Conservation (phyloP, 768 basidiomycete genomes). For the Bullera alba region DNA sequence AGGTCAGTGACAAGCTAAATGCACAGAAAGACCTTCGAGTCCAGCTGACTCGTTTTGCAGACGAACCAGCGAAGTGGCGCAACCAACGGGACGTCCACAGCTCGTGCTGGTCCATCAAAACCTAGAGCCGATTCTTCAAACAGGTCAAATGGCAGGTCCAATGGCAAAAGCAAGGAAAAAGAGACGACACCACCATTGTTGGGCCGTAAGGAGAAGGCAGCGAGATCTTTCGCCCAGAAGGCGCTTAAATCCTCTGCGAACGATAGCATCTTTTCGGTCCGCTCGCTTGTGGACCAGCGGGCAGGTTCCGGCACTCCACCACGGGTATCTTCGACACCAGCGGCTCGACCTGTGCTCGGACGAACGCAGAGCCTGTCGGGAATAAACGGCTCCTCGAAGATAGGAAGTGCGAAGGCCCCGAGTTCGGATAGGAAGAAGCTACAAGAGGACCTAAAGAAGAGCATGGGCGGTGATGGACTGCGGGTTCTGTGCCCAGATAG, state of each 20-base stretch:
- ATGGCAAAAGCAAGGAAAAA: conserved; percentile 1
- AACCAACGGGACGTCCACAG: not conserved
- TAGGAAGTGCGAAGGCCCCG: not conserved
- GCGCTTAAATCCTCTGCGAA: conserved; percentile 11
- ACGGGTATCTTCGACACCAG: not conserved
- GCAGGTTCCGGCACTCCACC: not conserved
- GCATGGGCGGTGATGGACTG: conserved; percentile 6
- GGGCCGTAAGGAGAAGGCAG: conserved; percentile 30
- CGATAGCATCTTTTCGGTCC: conserved; percentile 22
- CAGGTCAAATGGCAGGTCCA: not conserved
- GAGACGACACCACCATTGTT: conserved; percentile 21
- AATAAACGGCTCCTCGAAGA: too few species aligned
- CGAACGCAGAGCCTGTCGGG: not conserved
- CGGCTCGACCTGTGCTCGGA: not conserved
- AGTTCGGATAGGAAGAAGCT: not conserved
- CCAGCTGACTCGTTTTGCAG: not conserved
- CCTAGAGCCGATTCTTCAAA: not conserved
- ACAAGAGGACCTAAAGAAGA: conserved; percentile 6
- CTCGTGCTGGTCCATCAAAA: not conserved
- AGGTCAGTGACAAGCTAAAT: not conserved
- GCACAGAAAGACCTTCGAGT: not conserved
- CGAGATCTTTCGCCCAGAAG: conserved; percentile 20
- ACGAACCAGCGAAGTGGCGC: not conserved
- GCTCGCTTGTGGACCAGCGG: conserved; percentile 18
- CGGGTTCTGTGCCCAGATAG: conserved; percentile 26